Base-by-base conservation (phyloP, 2,329 filamentous ascomycete species). In the Clonostachys byssicola region DNA sequence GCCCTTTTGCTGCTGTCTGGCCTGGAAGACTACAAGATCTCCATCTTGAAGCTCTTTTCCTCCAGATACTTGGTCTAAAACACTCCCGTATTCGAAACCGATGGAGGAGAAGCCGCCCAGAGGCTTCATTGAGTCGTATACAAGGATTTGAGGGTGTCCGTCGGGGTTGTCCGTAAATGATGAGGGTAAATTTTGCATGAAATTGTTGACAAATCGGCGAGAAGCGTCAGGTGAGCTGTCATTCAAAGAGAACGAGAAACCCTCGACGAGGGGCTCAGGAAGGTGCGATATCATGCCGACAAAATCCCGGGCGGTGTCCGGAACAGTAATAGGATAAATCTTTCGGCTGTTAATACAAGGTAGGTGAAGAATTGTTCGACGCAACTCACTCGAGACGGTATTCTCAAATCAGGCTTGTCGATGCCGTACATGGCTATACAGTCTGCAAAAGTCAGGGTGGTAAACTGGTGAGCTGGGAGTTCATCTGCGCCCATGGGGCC, bases 351-450 rank as follows among this genome's bases (percentile, higher is more conserved):
- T n/a, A 39, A 39, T 39, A 33, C 34, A 13, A 47, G 36, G 2
- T 34, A 43, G 16, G 13, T 12, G 34, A 9, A n/a, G 1, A 2
- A 40, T 5, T 6, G 18, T 33, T 18, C 3, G 7, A 12, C 6
- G 4, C 3, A 6, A 62, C 72, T 45, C 62, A 88, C 85, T 58
- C 80, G 69, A 23, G 83, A 84, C 2, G 81, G 79, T 36, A 92
- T 86, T 16, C 94, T 82, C 10, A 92, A 70, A 60, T 99, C 94
- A 5, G 94, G 94, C 65, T 99, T 99, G 66, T 99, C 94, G 5
- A 83, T 88, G 12, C 94, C 94, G 59, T 92, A 95, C 4, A 69
- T 72, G 2, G 77, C 70, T 85, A 99, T 97, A 16, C 86, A 62
- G 3, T 70, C 63, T 1, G 64, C 63, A 48, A 67, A 70, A 1